phyloP scores from a whole-genome alignment of 148 eudicot species.

The Arbutus unedo region DNA sequence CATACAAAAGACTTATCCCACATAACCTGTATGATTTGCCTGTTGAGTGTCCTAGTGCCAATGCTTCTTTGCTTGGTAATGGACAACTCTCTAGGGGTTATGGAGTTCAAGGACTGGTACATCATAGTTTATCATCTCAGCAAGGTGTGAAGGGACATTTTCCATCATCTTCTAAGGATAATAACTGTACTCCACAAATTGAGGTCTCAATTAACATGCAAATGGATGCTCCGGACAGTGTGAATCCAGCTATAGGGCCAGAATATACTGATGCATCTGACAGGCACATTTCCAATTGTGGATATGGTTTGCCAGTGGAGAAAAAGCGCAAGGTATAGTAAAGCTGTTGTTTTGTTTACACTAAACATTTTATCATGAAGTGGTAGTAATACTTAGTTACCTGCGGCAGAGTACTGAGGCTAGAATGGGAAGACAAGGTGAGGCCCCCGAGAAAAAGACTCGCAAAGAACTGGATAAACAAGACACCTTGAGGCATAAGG shows the following conservation, averaged over 20 bases:
- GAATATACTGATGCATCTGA: conserved; percentile 9
- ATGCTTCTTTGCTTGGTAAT: conserved; percentile 33
- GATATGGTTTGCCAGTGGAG: conserved; percentile 33
- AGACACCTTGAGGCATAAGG: conserved; percentile 52
- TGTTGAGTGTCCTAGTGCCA: conserved; percentile 25
- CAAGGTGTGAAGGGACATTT: conserved; percentile 27
- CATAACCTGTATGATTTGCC: conserved; percentile 29
- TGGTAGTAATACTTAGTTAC: conserved; percentile 12
- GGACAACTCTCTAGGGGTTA: conserved; percentile 26
- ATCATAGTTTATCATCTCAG: conserved; percentile 19
- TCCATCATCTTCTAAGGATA: conserved; percentile 30
- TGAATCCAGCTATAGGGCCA: conserved; percentile 1
- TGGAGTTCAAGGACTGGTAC: conserved; percentile 25
- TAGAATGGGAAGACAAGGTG: conserved; percentile 33
- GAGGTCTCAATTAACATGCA: conserved; percentile 15
- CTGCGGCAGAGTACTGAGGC: conserved; percentile 40
- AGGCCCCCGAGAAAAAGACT: conserved; percentile 42
- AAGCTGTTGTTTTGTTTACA: not conserved
- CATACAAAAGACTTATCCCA: conserved; percentile 28
- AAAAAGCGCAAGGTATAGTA: conserved; percentile 47
- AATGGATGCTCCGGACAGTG: conserved; percentile 15
- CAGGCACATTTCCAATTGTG: conserved; percentile 14
- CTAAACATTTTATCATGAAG: not conserved
- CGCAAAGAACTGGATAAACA: conserved; percentile 49
- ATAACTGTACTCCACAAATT: conserved; percentile 16